Evolutionary conservation across 2,329 filamentous ascomycete species (phyloP), one percentile per base, ranked within the genome.

Genomic region (Clathrospora elynae): DNA sequence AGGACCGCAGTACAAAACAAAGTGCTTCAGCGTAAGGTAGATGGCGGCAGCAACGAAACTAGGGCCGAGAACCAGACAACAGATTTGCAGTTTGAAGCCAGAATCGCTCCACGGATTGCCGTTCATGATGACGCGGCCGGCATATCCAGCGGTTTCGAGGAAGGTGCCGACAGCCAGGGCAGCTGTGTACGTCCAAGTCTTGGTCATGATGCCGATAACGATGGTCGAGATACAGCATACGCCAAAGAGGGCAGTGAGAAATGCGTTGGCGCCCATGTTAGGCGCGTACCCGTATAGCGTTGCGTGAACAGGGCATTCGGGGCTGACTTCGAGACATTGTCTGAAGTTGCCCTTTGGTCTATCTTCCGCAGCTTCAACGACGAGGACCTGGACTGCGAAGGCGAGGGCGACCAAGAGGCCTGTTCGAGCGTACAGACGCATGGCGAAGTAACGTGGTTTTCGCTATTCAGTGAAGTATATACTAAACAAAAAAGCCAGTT

Each of bases 21-120:
- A 63, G 53, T 75, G 73, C 53, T 76, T 76, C 18, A 77, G 64
- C 0, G 73, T 75, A 13, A 78, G 59, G 29, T 75, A 77, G 30
- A 77, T 73, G 17, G 71, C 71, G 5, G 75, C 75, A 1, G 75
- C 73, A 3, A 75, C 59, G 32, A 78, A 71, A 0, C 72, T 71
- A 0, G 75, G 75, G 0, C 64, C 70, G 4, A 77, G 56, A 10
- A 76, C 66, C 0, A 77, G 61, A 23, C 64, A 71, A 49, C 72
- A 67, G 9, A 76, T 72, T 35, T 75, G 72, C 4, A 75, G 66
- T 37, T 72, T 68, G 48, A 74, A 72, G 4, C 69, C 68, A 28
- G 63, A 57, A 36, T 73, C 61, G 10, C 65, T 65, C 70, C 68
- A 75, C 0, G 73, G 72, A 32, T 77, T 75, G 23, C 46, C 40